Conservation (phyloP, 2,329 filamentous ascomycete species). For the Trichoderma sp. region DNA sequence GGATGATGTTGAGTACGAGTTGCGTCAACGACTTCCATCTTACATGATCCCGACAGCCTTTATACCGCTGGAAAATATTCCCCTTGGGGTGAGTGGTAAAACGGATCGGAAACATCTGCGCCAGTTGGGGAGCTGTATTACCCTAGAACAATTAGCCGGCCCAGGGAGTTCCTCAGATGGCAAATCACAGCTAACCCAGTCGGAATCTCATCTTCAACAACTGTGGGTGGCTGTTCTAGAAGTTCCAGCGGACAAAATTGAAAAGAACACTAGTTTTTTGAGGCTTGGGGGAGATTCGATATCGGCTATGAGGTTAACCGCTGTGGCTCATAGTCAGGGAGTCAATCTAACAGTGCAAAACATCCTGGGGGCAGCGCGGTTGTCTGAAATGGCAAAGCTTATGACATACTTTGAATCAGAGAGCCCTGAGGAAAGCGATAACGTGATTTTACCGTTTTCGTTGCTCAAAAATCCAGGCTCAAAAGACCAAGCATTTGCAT, state of each 20-base stretch:
- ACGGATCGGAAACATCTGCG: conserved; percentile 2
- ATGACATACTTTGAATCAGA: not conserved
- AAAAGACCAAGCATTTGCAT: not conserved
- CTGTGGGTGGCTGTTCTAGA: not conserved
- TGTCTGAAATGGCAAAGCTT: conserved; percentile 4
- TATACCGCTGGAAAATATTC: not conserved
- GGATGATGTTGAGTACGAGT: not conserved
- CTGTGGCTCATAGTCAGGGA: not conserved
- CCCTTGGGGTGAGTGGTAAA: not conserved
- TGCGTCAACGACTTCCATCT: not conserved
- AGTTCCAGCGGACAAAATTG: not conserved
- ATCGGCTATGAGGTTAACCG: conserved; percentile 3
- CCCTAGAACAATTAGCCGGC: not conserved
- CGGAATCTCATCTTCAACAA: not conserved
- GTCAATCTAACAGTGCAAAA: not conserved
- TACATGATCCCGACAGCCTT: conserved; percentile 6
- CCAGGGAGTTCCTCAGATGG: not conserved
- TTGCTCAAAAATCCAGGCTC: not conserved
- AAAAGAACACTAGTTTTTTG: not conserved
- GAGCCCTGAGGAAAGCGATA: not conserved
- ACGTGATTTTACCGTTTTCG: not conserved
- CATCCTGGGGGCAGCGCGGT: not conserved
- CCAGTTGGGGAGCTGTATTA: not conserved
- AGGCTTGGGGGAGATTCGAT: conserved; percentile 8
- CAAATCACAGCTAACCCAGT: not conserved